Base-by-base conservation (phyloP, 1,284 basidiomycete genomes). In the Neotropicomus parvogracilis region DNA sequence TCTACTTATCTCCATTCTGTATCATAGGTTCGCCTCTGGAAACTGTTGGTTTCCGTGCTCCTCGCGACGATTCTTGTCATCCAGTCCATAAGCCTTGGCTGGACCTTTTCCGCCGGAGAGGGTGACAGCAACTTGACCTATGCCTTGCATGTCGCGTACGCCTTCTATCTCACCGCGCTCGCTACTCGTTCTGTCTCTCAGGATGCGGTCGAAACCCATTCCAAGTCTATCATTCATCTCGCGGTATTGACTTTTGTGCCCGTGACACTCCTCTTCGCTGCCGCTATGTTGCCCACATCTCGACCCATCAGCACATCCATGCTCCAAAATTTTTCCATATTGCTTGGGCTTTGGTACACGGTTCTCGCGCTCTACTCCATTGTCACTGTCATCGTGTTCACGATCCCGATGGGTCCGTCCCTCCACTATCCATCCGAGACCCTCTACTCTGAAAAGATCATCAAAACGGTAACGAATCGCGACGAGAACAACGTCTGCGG, bases 361-460 rank as follows among this genome's bases (percentile, higher is more conserved):
- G 53, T 64, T 46, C 73, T 58, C 53, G 62, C 38, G 53, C 65
- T 41, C 59, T 65, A 68, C 38, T 60, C 49, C 34, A 13, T 57
- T 6, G 34, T 42, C 29, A 55, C 63, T n/a, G 37, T 75, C 24
- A 55, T 86, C 26, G 71, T 77, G 8, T 72, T 79, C 40, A 81
- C 76, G 1, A 85, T 81, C 3, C 85, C 83, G 3, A 74, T 79
- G 32, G 90, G 90, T 0, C 92, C 92, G 0, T 68, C 75, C 4
- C 70, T 92, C 21, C 80, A 90, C 60, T 88, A 81, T 56, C 85
- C 87, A 0, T 73, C 82, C 7, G 74, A 79, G 39, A 72, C 72
- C 13, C 83, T 94, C 33, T 94, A 93, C 62, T 81, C 85, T 0
- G 73, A 84, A 44, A 90, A 90, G 64, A 80, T 72, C 0, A 70